phyloP scores from a whole-genome alignment of 139 green algal species.

The Spirogloea muscicola region DNA sequence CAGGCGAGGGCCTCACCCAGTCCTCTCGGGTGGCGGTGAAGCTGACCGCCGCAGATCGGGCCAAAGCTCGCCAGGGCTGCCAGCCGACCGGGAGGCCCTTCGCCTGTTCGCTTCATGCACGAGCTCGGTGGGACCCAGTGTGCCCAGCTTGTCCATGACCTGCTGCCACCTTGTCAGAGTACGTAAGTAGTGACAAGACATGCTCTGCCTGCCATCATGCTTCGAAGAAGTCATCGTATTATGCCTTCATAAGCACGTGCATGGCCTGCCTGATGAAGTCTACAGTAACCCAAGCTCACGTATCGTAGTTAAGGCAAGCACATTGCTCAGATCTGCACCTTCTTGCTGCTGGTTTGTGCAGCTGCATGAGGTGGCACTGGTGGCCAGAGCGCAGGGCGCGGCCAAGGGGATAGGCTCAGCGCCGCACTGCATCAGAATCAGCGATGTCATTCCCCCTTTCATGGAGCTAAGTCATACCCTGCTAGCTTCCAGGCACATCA shows the following conservation, averaged over 20 bases:
- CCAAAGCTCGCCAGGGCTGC: conserved; percentile 32
- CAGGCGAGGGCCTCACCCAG: background rate
- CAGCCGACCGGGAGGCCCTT: conserved; percentile 19
- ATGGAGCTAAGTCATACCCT: too few species aligned
- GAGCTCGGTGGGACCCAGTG: conserved; percentile 11
- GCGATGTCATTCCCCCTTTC: too few species aligned
- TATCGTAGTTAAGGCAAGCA: too few species aligned
- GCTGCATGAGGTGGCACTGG: conserved; percentile 7
- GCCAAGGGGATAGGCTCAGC: conserved; percentile 35
- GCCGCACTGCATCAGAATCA: conserved; percentile 40
- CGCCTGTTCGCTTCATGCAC: conserved; percentile 39
- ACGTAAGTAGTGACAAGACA: too few species aligned
- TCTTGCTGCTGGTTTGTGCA: background rate
- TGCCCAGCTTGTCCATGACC: background rate
- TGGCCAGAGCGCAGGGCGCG: conserved; percentile 32
- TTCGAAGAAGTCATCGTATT: too few species aligned
- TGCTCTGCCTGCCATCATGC: too few species aligned
- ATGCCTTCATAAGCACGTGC: too few species aligned
- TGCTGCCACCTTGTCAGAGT: too few species aligned
- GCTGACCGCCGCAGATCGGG: conserved; percentile 2
- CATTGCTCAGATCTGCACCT: too few species aligned
- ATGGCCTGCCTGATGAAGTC: too few species aligned
- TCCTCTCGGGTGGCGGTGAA: background rate
- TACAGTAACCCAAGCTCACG: too few species aligned
- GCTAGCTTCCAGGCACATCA: too few species aligned